Percentiles rank a stretch among this genome's conserved stretches.
Evolutionary conservation across 2,329 filamentous ascomycete genomes (phyloP).

Genomic region (Botrytis fabae): DNA sequence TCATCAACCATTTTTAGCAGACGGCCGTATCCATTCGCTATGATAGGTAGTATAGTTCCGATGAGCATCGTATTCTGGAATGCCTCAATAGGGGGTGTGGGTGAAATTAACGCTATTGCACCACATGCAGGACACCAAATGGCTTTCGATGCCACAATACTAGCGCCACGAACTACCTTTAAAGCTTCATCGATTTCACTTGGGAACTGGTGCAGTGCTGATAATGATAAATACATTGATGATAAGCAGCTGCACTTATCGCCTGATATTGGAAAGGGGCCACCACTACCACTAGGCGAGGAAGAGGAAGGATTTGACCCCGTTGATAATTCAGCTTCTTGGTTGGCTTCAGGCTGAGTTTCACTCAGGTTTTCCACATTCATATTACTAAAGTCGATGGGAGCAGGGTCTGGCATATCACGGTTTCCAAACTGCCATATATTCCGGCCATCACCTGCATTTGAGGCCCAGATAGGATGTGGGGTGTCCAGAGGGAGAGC

Average conservation of each 20-base stretch:
- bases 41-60: conserved; percentile 56
- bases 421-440: conserved; percentile 33
- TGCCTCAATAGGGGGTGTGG: conserved; percentile 48
- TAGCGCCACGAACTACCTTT: conserved; percentile 34
- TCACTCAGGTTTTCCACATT: conserved; percentile 23
- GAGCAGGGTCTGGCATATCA: conserved; percentile 25
- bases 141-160: conserved; percentile 46
- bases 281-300: conserved; percentile 28
- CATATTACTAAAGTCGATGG: conserved; percentile 32
- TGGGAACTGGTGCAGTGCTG: conserved; percentile 37
- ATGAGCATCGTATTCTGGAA: conserved; percentile 62
- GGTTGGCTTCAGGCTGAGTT: conserved; percentile 16
- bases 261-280: conserved; percentile 16
- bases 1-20: conserved; percentile 57
- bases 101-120: conserved; percentile 43
- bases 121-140: conserved; percentile 55
- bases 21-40: conserved; percentile 57
- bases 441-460: conserved; percentile 16
- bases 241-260: conserved; percentile 36
- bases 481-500: not conserved
- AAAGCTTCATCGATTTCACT: conserved; percentile 35
- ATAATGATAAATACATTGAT: conserved; percentile 39
- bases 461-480: not conserved
- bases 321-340: conserved; percentile 11
- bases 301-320: conserved; percentile 26